Conservation (phyloP, 805 yeast species). For the Barnettozyma californica region DNA sequence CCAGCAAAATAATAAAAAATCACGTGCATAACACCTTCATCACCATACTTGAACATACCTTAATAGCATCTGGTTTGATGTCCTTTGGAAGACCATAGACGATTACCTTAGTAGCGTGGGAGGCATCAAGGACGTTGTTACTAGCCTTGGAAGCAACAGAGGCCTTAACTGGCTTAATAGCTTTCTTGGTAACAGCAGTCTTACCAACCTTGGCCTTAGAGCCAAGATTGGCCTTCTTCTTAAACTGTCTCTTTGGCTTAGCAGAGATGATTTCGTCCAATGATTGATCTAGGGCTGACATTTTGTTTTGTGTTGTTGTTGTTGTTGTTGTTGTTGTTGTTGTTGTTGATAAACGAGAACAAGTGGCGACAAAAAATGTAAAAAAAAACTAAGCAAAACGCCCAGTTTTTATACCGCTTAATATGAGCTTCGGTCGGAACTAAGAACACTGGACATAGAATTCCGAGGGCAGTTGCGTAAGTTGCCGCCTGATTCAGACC, state of each 20-base stretch:
- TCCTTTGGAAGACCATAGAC: constrained; percentile 85
- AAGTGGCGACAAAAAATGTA: not conserved
- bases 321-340: constrained; percentile 4
- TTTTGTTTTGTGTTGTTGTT: constrained; percentile 39
- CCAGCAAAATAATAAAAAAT: not conserved
- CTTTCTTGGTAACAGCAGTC: constrained; percentile 13
- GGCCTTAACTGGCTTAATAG: constrained; percentile 18
- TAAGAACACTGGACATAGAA: not conserved
- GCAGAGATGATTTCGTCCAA: constrained; percentile 90
- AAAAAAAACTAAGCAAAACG: constrained; percentile 3
- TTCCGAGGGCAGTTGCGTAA: not conserved
- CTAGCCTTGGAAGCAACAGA: constrained; percentile 16
- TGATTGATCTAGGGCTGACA: constrained; percentile 83
- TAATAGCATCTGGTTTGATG: constrained; percentile 76
- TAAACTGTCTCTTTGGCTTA: constrained; percentile 35
- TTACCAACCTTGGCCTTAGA: constrained; percentile 24
- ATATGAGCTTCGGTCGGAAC: not conserved
- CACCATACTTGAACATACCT: constrained; percentile 54
- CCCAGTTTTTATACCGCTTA: constrained; percentile 3
- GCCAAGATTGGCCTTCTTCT: constrained; percentile 24
- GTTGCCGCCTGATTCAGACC: not conserved
- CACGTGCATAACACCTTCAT: not conserved
- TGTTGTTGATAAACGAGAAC: not conserved
- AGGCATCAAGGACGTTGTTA: constrained; percentile 33
- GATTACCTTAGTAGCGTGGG: constrained; percentile 73